Evolutionary conservation across 106 monocot genomes (phyloP).

Genomic region (Dendrobium officinale): DNA sequence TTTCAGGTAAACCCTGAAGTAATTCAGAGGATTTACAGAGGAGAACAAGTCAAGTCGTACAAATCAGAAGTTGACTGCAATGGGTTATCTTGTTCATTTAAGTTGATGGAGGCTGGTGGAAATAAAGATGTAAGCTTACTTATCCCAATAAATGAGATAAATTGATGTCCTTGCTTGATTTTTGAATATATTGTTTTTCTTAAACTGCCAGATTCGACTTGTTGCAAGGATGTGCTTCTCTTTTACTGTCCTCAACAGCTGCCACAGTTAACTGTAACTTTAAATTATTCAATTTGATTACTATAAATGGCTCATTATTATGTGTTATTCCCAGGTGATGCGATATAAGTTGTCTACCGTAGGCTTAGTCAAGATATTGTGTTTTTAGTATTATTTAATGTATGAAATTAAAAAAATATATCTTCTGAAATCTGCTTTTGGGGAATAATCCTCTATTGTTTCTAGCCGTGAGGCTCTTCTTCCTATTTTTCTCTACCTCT

Average conservation of each 20-base stretch:
- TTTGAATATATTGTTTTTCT: neutral
- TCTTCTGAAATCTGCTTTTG: too few species aligned
- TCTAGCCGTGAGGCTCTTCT: too few species aligned
- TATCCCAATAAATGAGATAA: neutral
- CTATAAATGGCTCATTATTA: too few species aligned
- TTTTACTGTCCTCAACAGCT: neutral
- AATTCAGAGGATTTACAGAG: slow-evolving; percentile 32
- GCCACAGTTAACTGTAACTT: too few species aligned
- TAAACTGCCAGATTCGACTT: neutral
- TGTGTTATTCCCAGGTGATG: too few species aligned
- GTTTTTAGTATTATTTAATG: too few species aligned
- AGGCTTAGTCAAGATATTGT: too few species aligned
- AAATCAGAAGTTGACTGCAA: slow-evolving; percentile 17
- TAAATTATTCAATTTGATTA: too few species aligned
- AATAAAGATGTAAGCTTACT: slow-evolving; percentile 40
- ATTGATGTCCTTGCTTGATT: neutral
- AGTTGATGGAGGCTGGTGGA: slow-evolving; percentile 52
- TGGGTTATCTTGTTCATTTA: slow-evolving; percentile 40
- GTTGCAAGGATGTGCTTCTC: neutral
- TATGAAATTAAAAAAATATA: neutral
- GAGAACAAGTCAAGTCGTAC: slow-evolving; percentile 40
- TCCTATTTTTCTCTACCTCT: too few species aligned
- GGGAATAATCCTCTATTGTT: too few species aligned
- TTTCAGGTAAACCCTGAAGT: slow-evolving; percentile 38
- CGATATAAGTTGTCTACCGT: too few species aligned